Evolutionary conservation across 768 basidiomycete genomes (phyloP).

Genomic region (Lactarius hatsudake): DNA sequence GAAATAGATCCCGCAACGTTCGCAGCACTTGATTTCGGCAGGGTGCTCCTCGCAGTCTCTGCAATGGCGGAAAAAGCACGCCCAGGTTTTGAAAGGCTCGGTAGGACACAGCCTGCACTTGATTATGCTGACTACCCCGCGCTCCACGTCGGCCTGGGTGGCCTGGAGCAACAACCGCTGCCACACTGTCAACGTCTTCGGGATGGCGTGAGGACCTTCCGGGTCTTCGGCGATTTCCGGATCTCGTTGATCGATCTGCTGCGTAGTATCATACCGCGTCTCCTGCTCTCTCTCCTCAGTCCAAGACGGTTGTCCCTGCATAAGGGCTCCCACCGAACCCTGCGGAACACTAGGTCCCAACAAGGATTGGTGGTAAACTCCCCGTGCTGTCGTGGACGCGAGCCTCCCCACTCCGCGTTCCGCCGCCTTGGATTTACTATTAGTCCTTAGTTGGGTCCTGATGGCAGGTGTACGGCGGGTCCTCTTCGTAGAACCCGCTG

Average conservation of each 20-base stretch:
- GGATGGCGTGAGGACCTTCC: not conserved
- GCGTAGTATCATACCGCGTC: not conserved
- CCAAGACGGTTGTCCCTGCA: not conserved
- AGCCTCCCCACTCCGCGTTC: constrained; percentile 12
- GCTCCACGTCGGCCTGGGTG: not conserved
- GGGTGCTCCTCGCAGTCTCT: not conserved
- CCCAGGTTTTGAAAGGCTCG: not conserved
- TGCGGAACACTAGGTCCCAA: constrained; percentile 11
- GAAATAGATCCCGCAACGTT: not conserved
- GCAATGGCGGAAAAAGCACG: not conserved
- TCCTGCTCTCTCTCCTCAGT: constrained; percentile 3
- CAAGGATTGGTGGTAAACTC: not conserved
- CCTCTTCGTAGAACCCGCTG: not conserved
- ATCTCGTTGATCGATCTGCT: not conserved
- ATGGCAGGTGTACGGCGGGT: not conserved
- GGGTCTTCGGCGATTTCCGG: not conserved
- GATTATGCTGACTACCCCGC: not conserved
- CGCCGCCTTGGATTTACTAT: not conserved
- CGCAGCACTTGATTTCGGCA: not conserved
- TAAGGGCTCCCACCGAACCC: not conserved
- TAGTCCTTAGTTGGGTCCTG: not conserved
- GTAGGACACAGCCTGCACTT: constrained; percentile 3
- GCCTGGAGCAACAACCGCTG: not conserved
- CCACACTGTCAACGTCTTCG: not conserved
- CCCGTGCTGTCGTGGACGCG: not conserved